A percentile compares a stretch with the other conserved stretches of the same genome.
Evolutionary conservation across 495 filamentous ascomycete genomes (phyloP).

Genomic region (Penicillium longicatenatum): DNA sequence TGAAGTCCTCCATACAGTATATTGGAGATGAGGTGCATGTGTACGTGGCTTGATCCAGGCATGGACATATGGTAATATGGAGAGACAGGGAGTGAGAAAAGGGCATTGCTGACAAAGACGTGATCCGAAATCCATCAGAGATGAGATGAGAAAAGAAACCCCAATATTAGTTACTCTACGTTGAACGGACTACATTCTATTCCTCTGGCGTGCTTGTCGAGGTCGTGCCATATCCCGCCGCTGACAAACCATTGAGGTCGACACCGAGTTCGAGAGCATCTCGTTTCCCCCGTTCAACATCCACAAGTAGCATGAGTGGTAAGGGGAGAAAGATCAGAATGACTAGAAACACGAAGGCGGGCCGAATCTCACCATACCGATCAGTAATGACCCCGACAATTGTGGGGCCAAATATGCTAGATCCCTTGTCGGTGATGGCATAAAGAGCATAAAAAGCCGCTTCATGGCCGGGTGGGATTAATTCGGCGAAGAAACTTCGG

Average conservation of each 20-base stretch:
- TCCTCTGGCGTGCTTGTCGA: constrained; percentile 6
- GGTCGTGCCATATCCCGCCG: constrained; percentile 30
- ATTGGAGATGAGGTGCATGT: background rate
- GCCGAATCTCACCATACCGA: constrained; percentile 83
- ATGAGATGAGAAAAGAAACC: background rate
- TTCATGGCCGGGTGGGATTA: constrained; percentile 91
- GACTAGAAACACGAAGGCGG: constrained; percentile 91
- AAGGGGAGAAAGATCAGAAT: constrained; percentile 78
- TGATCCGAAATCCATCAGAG: background rate
- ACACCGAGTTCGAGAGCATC: constrained; percentile 74
- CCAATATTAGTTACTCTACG: background rate
- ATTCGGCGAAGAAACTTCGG: constrained; percentile 85
- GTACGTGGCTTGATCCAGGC: background rate
- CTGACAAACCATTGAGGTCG: constrained; percentile 54
- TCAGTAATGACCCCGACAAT: constrained; percentile 94
- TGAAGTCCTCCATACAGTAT: background rate
- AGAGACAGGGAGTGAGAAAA: background rate
- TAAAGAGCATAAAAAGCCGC: constrained; percentile 96
- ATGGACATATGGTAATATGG: background rate
- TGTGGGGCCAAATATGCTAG: constrained; percentile 88
- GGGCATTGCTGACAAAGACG: too few species aligned
- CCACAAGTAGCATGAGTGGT: constrained; percentile 79
- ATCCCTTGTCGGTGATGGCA: constrained; percentile 97
- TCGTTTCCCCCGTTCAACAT: constrained; percentile 84
- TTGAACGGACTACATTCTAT: background rate